These are phyloP conservation scores for Monosporozyma solicola DNA, from an alignment of 805 yeast species.

Conservation along the genomic window DNA sequence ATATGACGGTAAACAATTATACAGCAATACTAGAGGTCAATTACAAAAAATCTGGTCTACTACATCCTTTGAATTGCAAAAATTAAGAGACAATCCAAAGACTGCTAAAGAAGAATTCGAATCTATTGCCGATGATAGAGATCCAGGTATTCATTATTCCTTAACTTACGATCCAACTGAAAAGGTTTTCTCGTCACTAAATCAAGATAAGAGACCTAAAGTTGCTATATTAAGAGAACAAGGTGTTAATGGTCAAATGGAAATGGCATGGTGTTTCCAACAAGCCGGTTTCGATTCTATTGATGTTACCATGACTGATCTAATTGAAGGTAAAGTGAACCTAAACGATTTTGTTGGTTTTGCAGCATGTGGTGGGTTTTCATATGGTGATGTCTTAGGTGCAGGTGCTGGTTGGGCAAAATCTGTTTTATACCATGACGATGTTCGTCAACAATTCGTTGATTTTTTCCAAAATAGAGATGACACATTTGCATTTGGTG, in stretches of 20 bases:
- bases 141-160: conserved; percentile 84
- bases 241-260: conserved; percentile 97
- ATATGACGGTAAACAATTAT: conserved; percentile 27
- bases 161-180: conserved; percentile 59
- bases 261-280: conserved; percentile 95
- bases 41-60: conserved; percentile 80
- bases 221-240: conserved; percentile 97
- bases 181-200: conserved; percentile 29
- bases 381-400: conserved; percentile 97
- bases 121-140: conserved; percentile 63
- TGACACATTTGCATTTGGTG: conserved; percentile 95
- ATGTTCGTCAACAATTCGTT: conserved; percentile 65
- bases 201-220: conserved; percentile 50
- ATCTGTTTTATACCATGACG: conserved; percentile 77
- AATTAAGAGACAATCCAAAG: conserved; percentile 87
- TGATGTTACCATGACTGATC: conserved; percentile 95
- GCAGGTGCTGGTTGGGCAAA: conserved; percentile 99
- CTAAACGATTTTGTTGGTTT: conserved; percentile 80
- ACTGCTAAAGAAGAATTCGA: conserved; percentile 81
- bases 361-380: conserved; percentile 98
- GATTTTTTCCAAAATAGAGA: conserved; percentile 76
- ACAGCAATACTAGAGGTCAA: conserved; percentile 50
- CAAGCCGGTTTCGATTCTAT: conserved; percentile 91
- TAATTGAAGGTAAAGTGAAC: conserved; percentile 60
- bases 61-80: conserved; percentile 85